These are phyloP conservation scores for Talaromyces atroroseus DNA, from an alignment of 2,329 filamentous ascomycete species.

Conservation along the genomic window DNA sequence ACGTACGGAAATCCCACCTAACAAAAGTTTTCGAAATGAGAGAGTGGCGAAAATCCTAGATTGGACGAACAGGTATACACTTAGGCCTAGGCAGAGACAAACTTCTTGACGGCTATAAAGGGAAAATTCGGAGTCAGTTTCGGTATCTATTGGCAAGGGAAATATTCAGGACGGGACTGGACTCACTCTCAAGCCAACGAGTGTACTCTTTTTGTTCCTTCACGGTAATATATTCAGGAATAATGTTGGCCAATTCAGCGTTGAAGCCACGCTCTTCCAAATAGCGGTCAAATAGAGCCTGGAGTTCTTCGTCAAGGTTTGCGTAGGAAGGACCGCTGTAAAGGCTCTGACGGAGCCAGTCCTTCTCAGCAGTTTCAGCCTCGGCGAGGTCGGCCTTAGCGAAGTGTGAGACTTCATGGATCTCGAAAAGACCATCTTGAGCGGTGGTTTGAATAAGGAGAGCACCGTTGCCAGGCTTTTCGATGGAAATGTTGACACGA, in stretches of 20 bases:
- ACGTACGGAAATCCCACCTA: background rate
- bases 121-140: constrained; percentile 12
- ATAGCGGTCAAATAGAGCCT: constrained; percentile 86
- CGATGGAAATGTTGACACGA: constrained; percentile 77
- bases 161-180: constrained; percentile 6
- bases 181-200: constrained; percentile 70
- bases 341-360: constrained; percentile 68
- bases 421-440: constrained; percentile 77
- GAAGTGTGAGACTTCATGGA: constrained; percentile 90
- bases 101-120: constrained; percentile 66
- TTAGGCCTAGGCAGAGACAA: constrained; percentile 61
- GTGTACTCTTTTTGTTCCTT: constrained; percentile 99
- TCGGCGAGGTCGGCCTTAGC: constrained; percentile 70
- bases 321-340: constrained; percentile 91
- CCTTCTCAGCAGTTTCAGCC: constrained; percentile 67
- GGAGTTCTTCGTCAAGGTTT: constrained; percentile 92
- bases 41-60: constrained; percentile 1
- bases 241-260: constrained; percentile 77
- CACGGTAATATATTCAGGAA: constrained; percentile 92
- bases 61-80: background rate
- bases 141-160: constrained; percentile 12
- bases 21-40: background rate
- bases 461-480: constrained; percentile 80
- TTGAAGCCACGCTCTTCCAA: constrained; percentile 92
- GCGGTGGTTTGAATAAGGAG: constrained; percentile 81